Evolutionary conservation across 176 grass and related monocot species (phyloP), one percentile per base, ranked within the genome.

Genomic region (Aegilops tauschii): DNA sequence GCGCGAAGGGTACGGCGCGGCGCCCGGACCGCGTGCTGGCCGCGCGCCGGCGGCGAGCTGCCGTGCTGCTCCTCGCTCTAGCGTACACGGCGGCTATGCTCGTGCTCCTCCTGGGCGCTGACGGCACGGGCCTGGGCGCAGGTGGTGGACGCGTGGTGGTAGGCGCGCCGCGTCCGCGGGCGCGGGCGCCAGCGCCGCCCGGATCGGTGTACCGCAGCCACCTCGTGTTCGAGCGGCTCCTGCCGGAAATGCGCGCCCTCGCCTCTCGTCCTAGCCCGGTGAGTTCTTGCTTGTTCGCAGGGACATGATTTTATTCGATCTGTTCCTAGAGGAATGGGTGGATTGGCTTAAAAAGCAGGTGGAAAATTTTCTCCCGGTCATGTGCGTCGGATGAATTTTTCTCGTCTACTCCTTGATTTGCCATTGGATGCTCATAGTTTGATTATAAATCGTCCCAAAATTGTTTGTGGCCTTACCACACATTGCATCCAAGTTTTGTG

Each of bases 191-290:
- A 72, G 80, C 87, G 56, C 79, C 84, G 8, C 87, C 95, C 4
- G 96, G 96, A 4, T 95, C 96, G 7, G 78, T 93, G 73, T 95
- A 98, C 90, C 89, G 89, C 59, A 98, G 96, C 63, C 82, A 91
- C 69, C 81, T 87, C 83, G 69, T 95, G 86, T 98, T 98, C 87
- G 84, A 92, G 50, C 88, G 91, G 58, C 88, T 98, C 56, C 90
- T 94, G 69, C 90, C 96, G 18, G 81, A 84, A 35, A 94, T 98
- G 92, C 84, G 86, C 82, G 78, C 86, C 68, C 23, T 16, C 52
- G 40, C 69, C 68, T 77, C 80, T 36, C 80, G 52, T 13, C 64
- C 85, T 10, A 74, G 80, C 3, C 75, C 68, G 16, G 89, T 91
- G 68, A 87, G 85, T 49, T 63, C 28, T 65, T 89, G 66, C 14